Conservation (phyloP, 2,329 filamentous ascomycete species). For the Ophiobolus disseminans region DNA sequence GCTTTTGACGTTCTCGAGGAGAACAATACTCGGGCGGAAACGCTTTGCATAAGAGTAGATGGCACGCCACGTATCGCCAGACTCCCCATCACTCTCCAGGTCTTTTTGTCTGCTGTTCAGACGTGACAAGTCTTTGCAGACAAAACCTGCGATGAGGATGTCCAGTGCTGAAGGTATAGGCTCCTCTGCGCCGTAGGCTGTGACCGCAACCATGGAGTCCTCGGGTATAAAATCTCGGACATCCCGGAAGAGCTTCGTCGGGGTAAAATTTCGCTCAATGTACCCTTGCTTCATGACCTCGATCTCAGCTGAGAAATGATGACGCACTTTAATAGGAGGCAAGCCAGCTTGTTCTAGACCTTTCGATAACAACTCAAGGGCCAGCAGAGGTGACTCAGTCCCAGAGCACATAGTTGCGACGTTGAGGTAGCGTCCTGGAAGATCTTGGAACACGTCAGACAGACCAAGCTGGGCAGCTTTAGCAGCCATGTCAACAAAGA, state of each 20-base stretch:
- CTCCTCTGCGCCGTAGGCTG: slow-evolving; percentile 68
- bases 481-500: slow-evolving; percentile 58
- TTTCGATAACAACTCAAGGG: slow-evolving; percentile 62
- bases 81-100: slow-evolving; percentile 66
- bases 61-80: slow-evolving; percentile 68
- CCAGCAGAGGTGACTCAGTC: slow-evolving; percentile 76
- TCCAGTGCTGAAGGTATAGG: slow-evolving; percentile 66
- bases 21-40: slow-evolving; percentile 67
- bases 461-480: slow-evolving; percentile 47
- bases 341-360: slow-evolving; percentile 23
- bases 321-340: slow-evolving; percentile 36
- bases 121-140: slow-evolving; percentile 76
- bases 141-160: slow-evolving; percentile 74
- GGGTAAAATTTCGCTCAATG: slow-evolving; percentile 56
- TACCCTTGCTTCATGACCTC: slow-evolving; percentile 56
- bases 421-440: slow-evolving; percentile 52
- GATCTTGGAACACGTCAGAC: slow-evolving; percentile 41
- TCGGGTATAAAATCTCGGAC: slow-evolving; percentile 54
- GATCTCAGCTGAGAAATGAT: slow-evolving; percentile 57
- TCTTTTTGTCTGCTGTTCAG: slow-evolving; percentile 66
- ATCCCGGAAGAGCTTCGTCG: slow-evolving; percentile 53
- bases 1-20: slow-evolving; percentile 73
- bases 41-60: slow-evolving; percentile 64
- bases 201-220: slow-evolving; percentile 62
- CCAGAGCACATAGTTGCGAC: slow-evolving; percentile 80